These are phyloP conservation scores for Solanum sitiens DNA, from an alignment of 257 asterid genomes.

Conservation along the genomic window DNA sequence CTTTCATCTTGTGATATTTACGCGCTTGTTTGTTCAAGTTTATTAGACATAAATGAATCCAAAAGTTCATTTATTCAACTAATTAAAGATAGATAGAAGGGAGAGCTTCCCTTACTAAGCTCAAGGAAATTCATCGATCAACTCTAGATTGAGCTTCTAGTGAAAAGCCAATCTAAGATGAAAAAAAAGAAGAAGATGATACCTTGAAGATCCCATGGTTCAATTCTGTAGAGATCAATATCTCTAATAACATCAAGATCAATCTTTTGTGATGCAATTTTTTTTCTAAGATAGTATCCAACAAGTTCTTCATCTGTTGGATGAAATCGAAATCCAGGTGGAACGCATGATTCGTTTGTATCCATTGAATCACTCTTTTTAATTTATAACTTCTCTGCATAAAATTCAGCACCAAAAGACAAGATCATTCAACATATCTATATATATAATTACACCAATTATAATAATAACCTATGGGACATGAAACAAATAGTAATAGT, in stretches of 20 bases:
- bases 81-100: background rate
- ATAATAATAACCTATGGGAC: background rate
- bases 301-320: conserved; percentile 72
- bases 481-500: background rate
- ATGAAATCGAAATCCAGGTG: conserved; percentile 73
- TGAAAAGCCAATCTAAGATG: background rate
- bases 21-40: background rate
- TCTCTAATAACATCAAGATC: conserved; percentile 68
- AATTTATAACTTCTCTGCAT: conserved; percentile 14
- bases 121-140: background rate
- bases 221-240: conserved; percentile 65
- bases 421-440: background rate
- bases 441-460: background rate
- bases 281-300: conserved; percentile 61
- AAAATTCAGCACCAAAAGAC: conserved; percentile 31
- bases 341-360: conserved; percentile 51
- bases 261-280: conserved; percentile 60
- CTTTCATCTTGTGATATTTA: background rate
- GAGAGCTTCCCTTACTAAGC: background rate
- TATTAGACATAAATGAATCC: background rate
- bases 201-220: conserved; percentile 86
- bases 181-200: background rate
- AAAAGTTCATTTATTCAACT: background rate
- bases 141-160: background rate
- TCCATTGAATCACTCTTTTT: conserved; percentile 14